Evolutionary conservation across 768 basidiomycete species (phyloP).

Genomic region (Agrocybe praecox): DNA sequence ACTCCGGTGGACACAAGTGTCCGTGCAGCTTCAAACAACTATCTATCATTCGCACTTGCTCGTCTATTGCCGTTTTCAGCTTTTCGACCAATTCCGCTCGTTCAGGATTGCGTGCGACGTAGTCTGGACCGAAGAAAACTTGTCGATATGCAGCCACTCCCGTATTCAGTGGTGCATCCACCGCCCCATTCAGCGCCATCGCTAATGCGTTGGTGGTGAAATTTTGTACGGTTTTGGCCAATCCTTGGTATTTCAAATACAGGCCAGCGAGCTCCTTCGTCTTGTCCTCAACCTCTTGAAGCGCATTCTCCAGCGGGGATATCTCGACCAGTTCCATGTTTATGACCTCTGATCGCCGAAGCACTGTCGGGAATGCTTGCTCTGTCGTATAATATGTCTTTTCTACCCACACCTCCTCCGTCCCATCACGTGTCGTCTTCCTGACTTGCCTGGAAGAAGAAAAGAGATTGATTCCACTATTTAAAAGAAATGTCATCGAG

Average conservation of each 20-base stretch:
- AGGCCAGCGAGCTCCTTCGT: conserved; percentile 76
- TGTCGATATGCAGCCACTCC: conserved; percentile 79
- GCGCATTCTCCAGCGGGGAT: conserved; percentile 83
- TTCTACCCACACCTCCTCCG: conserved; percentile 83
- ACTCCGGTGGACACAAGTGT: conserved; percentile 80
- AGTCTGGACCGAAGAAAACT: conserved; percentile 74
- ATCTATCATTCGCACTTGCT: conserved; percentile 84
- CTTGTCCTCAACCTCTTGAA: conserved; percentile 79
- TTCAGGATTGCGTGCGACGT: conserved; percentile 68
- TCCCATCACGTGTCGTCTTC: conserved; percentile 63
- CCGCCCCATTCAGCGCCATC: conserved; percentile 85
- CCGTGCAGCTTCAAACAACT: conserved; percentile 84
- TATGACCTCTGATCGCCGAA: conserved; percentile 86
- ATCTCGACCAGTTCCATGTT: conserved; percentile 72
- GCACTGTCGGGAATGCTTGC: conserved; percentile 88
- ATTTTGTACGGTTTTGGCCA: conserved; percentile 73
- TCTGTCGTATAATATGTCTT: conserved; percentile 89
- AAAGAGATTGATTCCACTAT: conserved; percentile 82
- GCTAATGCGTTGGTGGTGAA: conserved; percentile 81
- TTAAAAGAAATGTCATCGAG: neutral
- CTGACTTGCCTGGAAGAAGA: conserved; percentile 72
- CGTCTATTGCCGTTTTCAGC: conserved; percentile 74
- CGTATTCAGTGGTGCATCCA: conserved; percentile 80
- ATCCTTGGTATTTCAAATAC: conserved; percentile 71
- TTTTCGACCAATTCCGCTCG: conserved; percentile 72